Evolutionary conservation across 164 flowering plant species (phyloP), one percentile per base, ranked within the genome.

Genomic region (Amborella trichopoda): DNA sequence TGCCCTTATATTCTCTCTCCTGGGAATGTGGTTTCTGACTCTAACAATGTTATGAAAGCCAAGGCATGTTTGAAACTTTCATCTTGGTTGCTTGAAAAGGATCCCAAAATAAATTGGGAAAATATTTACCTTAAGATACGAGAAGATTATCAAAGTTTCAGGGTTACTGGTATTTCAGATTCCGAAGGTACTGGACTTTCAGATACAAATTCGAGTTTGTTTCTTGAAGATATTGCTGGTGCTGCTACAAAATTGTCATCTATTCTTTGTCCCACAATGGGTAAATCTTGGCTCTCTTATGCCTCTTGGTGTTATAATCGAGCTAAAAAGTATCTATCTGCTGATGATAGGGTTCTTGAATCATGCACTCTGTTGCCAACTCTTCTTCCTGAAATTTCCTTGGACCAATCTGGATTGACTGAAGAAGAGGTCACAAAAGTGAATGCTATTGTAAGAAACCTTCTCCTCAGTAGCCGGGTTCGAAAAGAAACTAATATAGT

Each of bases 201-300:
- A 40, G 30, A 11, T 4, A 24, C 23, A 26, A 44, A 39, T 59
- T 68, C 51, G 34, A 49, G 46, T 55, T 46, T 56, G 45, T 54
- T 79, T 41, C 48, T 76, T 52, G 91, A 86, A 60, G 89, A 79
- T 67, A 69, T 90, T 42, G 71, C 73, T 38, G 94, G 98, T 26
- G 62, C 74, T 24, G 59, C 72, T 50, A 61, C 75, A 27, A 86
- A 86, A 65, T 49, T 75, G 46, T 81, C 98, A 19, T 60, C 94
- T 32, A 61, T 33, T 48, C 70, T 90, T 30, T 86, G 89, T 62
- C 81, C 95, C 26, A 59, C 58, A 12, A 70, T 86, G 87, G 86
- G 89, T 13, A 90, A 86, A 59, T 61, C 95, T 48, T 90, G 98
- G 98, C 74, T 90, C 62, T 78, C 83, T 44, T 86, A 90, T 81